These are phyloP conservation scores for Fusarium sp. DNA, from an alignment of 2,329 filamentous ascomycete species.

Conservation along the genomic window DNA sequence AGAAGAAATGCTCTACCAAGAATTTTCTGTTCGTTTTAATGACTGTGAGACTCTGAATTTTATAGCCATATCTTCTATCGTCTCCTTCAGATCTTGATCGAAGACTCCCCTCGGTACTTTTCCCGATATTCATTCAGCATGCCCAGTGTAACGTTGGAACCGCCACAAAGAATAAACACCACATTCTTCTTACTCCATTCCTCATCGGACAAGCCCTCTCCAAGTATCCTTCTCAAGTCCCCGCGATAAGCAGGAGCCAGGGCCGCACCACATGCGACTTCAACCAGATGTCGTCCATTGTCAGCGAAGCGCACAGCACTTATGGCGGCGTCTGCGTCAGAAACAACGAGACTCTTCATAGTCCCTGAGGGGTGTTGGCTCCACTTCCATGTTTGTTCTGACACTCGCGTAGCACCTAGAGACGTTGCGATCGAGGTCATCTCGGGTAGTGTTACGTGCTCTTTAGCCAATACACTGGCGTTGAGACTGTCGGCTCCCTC, in stretches of 20 bases:
- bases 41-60: not conserved
- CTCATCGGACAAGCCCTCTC: conserved; percentile 64
- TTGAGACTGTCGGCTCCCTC: conserved; percentile 78
- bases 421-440: conserved; percentile 84
- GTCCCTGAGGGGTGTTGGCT: conserved; percentile 58
- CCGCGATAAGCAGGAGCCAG: conserved; percentile 77
- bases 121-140: conserved; percentile 71
- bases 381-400: conserved; percentile 75
- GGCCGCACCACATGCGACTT: conserved; percentile 86
- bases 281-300: conserved; percentile 84
- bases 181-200: conserved; percentile 77
- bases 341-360: conserved; percentile 55
- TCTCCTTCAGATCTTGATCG: conserved; percentile 48
- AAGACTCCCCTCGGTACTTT: conserved; percentile 55
- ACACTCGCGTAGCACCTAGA: conserved; percentile 80
- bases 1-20: no score
- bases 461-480: conserved; percentile 68
- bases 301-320: conserved; percentile 83
- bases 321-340: conserved; percentile 78
- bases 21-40: not conserved
- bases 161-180: conserved; percentile 88
- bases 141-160: conserved; percentile 73
- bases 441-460: conserved; percentile 72
- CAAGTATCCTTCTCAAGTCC: conserved; percentile 71
- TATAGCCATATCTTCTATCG: not conserved